Base-by-base conservation (phyloP, 768 basidiomycete species). In the Mycena polygramma region DNA sequence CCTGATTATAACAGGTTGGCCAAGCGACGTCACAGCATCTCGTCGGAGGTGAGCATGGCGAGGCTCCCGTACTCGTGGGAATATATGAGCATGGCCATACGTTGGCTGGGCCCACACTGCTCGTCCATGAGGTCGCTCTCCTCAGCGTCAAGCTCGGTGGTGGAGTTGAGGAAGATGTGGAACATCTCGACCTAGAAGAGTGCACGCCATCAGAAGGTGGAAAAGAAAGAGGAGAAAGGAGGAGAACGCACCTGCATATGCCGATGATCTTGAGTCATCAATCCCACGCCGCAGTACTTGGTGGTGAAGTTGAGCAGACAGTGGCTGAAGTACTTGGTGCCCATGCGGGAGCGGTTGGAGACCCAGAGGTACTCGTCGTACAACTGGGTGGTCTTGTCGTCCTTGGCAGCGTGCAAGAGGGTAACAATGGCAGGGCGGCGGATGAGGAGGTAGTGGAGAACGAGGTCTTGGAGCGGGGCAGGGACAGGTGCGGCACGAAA, bases 281-380 rank as follows among this genome's bases (percentile, higher is more conserved):
- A 19, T 1, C 15, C 26, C 2, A 36, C 30, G 30, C 19, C 52
- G 24, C 11, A 35, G 15, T 54, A 54, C 17, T 11, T 15, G 1
- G 15, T 26, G 1, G 52, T 35, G 30, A 54, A 54, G 30, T 35
- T 2, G 3, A 2, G 1, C 5, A 54, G 30, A 3, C 35, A 35
- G 2, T 54, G 3, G 4, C 30, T 35, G 52, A 54, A 54, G 1
- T 5, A 4, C 2, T 35, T 20, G 11, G 15, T 36, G 7, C 15
- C 15, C 15, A 54, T 54, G 30, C 26, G 52, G 30, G 19, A 4
- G 30, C 52, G 30, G 52, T 54, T 10, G 52, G 30, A 2, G 1
- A 54, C 52, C 52, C 52, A 54, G 3, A 54, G 30, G 22, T 54
- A 54, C 30, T 54, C 52, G 15, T 54, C 30, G 13, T 54, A 54